These are phyloP conservation scores for Trichoderma atroviride DNA, from an alignment of 2,329 filamentous ascomycete genomes.

Conservation along the genomic window DNA sequence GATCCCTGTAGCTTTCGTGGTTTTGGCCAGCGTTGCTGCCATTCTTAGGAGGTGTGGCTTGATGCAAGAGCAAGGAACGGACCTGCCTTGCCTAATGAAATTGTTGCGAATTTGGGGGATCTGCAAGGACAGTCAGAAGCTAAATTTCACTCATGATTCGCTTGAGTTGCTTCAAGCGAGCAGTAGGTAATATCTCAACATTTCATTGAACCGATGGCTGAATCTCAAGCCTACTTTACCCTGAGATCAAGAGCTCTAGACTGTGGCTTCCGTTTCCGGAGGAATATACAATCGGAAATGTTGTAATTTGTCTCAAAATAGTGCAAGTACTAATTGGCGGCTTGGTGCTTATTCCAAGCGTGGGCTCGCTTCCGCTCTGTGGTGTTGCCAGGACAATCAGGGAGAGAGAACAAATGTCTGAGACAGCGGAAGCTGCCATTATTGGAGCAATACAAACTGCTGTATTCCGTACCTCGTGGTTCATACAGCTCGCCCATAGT, in stretches of 20 bases:
- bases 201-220: not conserved
- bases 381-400: not conserved
- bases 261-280: not conserved
- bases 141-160: slow-evolving; percentile 5
- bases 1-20: not conserved
- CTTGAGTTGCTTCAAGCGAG: not conserved
- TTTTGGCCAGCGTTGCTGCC: not conserved
- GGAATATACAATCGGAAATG: not conserved
- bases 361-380: not conserved
- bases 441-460: not conserved
- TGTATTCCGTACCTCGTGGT: not conserved
- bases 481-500: not conserved
- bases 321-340: not conserved
- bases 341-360: not conserved
- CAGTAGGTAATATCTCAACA: not conserved
- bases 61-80: not conserved
- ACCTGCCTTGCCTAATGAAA: not conserved
- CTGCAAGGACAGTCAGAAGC: slow-evolving; percentile 15
- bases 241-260: not conserved
- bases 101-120: slow-evolving; percentile 1
- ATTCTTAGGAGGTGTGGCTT: not conserved
- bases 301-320: not conserved
- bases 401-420: not conserved
- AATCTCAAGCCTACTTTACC: not conserved
- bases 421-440: not conserved